These are phyloP conservation scores for Neofusicoccum sp. DNA, from an alignment of 2,329 filamentous ascomycete genomes.

Conservation along the genomic window DNA sequence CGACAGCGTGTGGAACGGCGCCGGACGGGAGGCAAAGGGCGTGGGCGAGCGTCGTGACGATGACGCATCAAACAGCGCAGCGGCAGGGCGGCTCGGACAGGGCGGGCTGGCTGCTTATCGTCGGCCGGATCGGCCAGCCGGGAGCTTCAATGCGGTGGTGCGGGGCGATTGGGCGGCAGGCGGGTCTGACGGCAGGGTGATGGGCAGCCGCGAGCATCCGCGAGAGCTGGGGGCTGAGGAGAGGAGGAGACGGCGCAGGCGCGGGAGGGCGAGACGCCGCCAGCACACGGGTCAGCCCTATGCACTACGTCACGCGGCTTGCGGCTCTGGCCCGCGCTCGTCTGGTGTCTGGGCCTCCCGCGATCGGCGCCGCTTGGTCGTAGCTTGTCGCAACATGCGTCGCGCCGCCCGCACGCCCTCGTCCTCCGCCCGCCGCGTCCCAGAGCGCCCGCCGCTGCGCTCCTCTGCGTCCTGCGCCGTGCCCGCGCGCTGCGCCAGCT, in stretches of 20 bases:
- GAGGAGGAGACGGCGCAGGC: not conserved
- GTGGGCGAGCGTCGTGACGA: not conserved
- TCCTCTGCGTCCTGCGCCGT: not conserved
- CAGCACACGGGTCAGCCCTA: conserved; percentile 13
- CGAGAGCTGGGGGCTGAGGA: not conserved
- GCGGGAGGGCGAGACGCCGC: not conserved
- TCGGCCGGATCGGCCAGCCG: not conserved
- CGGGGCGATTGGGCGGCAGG: not conserved
- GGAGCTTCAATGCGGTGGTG: not conserved
- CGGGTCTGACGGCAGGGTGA: conserved; percentile 1
- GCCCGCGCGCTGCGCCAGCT: not conserved
- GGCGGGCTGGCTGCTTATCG: conserved; percentile 11
- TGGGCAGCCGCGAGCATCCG: conserved; percentile 19
- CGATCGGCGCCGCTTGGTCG: conserved; percentile 16
- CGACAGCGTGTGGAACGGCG: not conserved
- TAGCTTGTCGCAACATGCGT: conserved; percentile 14
- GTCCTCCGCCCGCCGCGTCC: not conserved
- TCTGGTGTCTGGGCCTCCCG: not conserved
- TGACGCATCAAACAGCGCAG: conserved; percentile 14
- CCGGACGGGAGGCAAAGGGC: conserved; percentile 1
- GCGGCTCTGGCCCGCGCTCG: conserved; percentile 13
- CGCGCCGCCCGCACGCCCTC: no score
- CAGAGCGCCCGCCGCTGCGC: not conserved
- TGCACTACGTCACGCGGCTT: conserved; percentile 14
- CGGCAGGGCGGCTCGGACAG: not conserved